Base-by-base conservation (phyloP, 2,329 filamentous ascomycete species). In the Verticillium isaacii region DNA sequence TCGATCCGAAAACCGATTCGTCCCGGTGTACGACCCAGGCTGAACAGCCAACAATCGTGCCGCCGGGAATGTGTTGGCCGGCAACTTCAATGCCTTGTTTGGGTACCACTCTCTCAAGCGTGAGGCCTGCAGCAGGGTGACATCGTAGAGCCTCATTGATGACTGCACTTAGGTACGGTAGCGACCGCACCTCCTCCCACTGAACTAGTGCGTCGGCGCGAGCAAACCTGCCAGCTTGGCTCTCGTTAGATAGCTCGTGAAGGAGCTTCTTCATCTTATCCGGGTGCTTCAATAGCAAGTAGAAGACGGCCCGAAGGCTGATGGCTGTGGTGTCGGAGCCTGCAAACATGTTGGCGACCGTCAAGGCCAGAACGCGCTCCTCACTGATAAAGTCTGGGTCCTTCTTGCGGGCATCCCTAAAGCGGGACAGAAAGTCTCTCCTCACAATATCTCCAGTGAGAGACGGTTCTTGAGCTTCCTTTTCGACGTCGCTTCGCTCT, bases 241-340 rank as follows among this genome's bases (percentile, higher is more conserved):
- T n/a, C 15, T 50, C 60, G 1, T 2, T 15, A 1, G 34, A 34
- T 29, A 58, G 17, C 32, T 67, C 63, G 5, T 41, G 45, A 15
- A 62, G 37, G 12, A 65, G 60, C 15, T 71, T 69, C 60, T 66
- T 70, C 39, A 65, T 65, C n/a, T 66, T 63, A 0, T 60, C 55
- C 3, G 72, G 71, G 61, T 75, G 66, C 39, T 74, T 74, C 39
- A 79, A 69, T n/a, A 75, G 67, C 58, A 74, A 71, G 66, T 78
- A 80, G 9, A 80, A 66, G 17, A 73, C 66, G 17, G 75, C 71
- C 7, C 72, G 68, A 32, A 78, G 68, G 2, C 69, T 70, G n/a
- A 74, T 68, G 2, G 75, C 72, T 0, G 73, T 77, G 1, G 75
- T 77, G 39, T 77, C 75, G 1, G 71, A 72, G 17, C 74, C 74